phyloP scores from a whole-genome alignment of 2,329 filamentous ascomycete genomes.

The Hysterium pulicare region DNA sequence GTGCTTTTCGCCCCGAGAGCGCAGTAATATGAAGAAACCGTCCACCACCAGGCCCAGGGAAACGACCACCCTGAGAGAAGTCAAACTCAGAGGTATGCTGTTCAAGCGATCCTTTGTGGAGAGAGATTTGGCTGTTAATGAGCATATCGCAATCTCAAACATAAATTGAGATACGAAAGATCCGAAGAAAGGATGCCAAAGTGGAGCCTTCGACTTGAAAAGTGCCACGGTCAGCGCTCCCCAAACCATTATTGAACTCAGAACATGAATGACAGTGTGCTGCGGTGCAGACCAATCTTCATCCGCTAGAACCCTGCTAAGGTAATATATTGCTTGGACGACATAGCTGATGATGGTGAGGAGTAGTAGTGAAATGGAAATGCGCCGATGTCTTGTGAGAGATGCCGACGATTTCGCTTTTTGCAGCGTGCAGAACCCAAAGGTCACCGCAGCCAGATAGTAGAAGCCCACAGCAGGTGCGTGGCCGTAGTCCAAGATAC shows the following conservation, averaged over 20 bases:
- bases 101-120: conserved; percentile 13
- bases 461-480: conserved; percentile 30
- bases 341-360: conserved; percentile 22
- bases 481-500: conserved; percentile 32
- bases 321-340: conserved; percentile 32
- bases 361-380: conserved; percentile 13
- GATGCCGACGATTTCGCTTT: conserved; percentile 23
- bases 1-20: conserved; percentile 28
- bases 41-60: conserved; percentile 26
- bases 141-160: conserved; percentile 27
- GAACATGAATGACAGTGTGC: conserved; percentile 29
- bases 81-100: conserved; percentile 21
- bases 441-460: conserved; percentile 24
- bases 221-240: conserved; percentile 21
- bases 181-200: conserved; percentile 35
- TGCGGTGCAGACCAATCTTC: conserved; percentile 28
- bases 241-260: conserved; percentile 35
- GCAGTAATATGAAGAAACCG: conserved; percentile 26
- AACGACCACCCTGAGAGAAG: conserved; percentile 17
- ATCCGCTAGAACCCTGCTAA: conserved; percentile 27
- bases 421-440: conserved; percentile 29
- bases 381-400: conserved; percentile 15
- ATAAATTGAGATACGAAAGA: conserved; percentile 30
- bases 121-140: conserved; percentile 16
- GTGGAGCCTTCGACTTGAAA: conserved; percentile 18